Evolutionary conservation across 2,329 filamentous ascomycete genomes (phyloP).

Genomic region (Scedosporium apiospermum): DNA sequence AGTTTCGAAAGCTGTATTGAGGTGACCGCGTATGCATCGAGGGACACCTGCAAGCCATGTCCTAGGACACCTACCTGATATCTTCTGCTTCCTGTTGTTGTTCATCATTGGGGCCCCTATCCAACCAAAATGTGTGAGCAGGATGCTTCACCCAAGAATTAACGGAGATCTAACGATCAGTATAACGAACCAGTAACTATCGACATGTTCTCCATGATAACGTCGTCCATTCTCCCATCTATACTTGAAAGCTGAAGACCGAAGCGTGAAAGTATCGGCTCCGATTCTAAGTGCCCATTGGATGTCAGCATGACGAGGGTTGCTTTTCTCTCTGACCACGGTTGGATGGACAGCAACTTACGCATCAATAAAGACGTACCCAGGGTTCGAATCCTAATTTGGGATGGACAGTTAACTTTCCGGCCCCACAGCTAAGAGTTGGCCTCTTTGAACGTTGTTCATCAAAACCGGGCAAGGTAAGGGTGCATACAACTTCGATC

Average conservation of each 20-base stretch:
- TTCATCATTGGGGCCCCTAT: conserved; percentile 18
- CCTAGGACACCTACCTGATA: conserved; percentile 11
- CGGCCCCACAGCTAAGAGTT: too few species aligned
- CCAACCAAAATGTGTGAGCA: too few species aligned
- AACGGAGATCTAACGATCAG: not conserved
- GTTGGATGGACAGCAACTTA: too few species aligned
- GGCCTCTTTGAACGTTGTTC: too few species aligned
- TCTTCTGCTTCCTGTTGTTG: conserved; percentile 19
- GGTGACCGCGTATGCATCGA: not conserved
- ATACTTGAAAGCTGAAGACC: conserved; percentile 32
- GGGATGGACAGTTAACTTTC: too few species aligned
- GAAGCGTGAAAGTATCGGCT: conserved; percentile 19
- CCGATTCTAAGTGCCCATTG: not conserved
- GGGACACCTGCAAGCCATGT: not conserved
- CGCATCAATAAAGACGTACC: too few species aligned
- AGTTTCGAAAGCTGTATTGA: not conserved
- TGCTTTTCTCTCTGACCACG: too few species aligned
- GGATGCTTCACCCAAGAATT: not conserved
- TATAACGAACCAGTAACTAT: conserved; percentile 19
- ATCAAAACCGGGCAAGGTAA: too few species aligned
- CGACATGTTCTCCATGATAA: conserved; percentile 36
- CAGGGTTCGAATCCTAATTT: too few species aligned
- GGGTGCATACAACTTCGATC: too few species aligned
- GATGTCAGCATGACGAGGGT: too few species aligned
- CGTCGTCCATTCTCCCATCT: conserved; percentile 35